Evolutionary conservation across 305 asterid species (phyloP).

Genomic region (Fraxinus baroniana): DNA sequence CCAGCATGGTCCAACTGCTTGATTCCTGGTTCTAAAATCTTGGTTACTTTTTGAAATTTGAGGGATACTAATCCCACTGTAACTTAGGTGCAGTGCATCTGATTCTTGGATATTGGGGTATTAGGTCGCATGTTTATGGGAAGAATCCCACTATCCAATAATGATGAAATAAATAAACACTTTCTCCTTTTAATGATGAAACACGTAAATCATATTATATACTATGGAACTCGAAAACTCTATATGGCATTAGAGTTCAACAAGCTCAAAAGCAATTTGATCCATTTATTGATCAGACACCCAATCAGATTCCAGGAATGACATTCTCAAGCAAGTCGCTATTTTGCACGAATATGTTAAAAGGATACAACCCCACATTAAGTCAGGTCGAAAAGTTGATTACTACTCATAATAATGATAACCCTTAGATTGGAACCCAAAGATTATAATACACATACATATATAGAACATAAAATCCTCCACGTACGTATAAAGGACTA

Average conservation of each 20-base stretch:
- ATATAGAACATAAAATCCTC: no score
- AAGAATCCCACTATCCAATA: no score
- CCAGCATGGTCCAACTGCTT: not conserved
- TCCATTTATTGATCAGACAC: not conserved
- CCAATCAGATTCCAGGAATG: not conserved
- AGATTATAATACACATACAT: no score
- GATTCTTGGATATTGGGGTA: not conserved
- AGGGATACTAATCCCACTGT: not conserved
- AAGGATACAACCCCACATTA: not conserved
- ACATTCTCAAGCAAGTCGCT: not conserved
- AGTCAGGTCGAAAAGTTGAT: no score
- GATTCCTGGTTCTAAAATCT: not conserved
- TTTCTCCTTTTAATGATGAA: no score
- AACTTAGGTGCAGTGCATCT: not conserved
- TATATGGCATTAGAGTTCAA: no score
- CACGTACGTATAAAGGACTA: no score
- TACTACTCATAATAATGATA: not conserved
- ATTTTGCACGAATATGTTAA: not conserved
- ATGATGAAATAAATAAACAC: no score
- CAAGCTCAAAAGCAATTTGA: not conserved
- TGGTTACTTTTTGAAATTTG: not conserved
- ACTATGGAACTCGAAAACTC: not conserved
- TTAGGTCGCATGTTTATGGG: not conserved
- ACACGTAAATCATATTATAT: no score
- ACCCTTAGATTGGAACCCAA: no score